phyloP scores from a whole-genome alignment of 2,329 filamentous ascomycete genomes.

The Diaporthe longicolla region DNA sequence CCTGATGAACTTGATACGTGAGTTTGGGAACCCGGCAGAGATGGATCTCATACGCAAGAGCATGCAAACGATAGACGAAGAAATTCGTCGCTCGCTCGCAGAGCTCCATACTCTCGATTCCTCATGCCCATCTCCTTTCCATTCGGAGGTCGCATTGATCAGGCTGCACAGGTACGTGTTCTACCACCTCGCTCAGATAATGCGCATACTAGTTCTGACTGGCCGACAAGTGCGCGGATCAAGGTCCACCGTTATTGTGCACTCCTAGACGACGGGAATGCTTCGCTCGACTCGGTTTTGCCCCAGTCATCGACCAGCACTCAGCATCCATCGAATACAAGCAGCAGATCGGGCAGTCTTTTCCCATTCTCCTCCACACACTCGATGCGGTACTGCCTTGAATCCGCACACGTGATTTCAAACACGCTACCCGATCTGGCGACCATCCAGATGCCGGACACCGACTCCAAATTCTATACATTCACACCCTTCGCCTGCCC shows the following conservation, averaged over 20 bases:
- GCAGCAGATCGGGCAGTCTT: neutral
- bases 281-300: neutral
- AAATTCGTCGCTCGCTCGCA: neutral
- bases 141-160: neutral
- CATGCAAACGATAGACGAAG: neutral
- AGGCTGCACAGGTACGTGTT: neutral
- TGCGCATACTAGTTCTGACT: neutral
- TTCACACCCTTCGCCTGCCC: slow-evolving; percentile 5
- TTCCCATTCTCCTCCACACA: neutral
- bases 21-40: slow-evolving; percentile 5
- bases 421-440: neutral
- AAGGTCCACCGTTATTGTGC: slow-evolving; percentile 10
- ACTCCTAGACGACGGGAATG: neutral
- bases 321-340: neutral
- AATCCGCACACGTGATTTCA: neutral
- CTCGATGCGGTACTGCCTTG: slow-evolving; percentile 5
- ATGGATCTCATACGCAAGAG: slow-evolving; percentile 12
- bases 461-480: slow-evolving; percentile 1
- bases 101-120: neutral
- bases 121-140: neutral
- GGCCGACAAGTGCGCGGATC: neutral
- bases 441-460: neutral
- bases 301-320: neutral
- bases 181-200: no score
- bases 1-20: neutral